phyloP scores from a whole-genome alignment of 768 basidiomycete species.

The Trametes meyenii region DNA sequence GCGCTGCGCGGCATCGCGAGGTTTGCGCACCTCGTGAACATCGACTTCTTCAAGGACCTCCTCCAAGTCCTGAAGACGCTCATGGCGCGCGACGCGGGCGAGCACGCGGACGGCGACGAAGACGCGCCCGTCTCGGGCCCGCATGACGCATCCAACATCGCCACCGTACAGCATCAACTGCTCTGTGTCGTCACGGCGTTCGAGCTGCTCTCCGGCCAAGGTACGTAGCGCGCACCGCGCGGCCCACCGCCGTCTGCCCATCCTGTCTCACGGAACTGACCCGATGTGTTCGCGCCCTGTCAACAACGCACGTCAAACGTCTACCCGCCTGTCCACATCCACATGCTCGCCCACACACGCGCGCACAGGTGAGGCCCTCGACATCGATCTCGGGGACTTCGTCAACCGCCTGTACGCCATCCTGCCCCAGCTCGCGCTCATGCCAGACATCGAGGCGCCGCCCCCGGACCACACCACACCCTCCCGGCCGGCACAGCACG shows the following conservation, averaged over 20 bases:
- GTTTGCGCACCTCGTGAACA: slow-evolving; percentile 95
- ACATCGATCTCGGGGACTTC: slow-evolving; percentile 93
- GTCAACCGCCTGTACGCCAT: slow-evolving; percentile 81
- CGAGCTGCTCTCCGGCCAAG: slow-evolving; percentile 95
- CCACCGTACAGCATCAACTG: slow-evolving; percentile 60
- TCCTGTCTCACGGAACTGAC: slow-evolving; percentile 18
- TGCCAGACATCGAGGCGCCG: slow-evolving; percentile 62
- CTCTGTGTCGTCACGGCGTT: slow-evolving; percentile 96
- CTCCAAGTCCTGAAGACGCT: slow-evolving; percentile 83
- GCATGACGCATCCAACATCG: slow-evolving; percentile 36
- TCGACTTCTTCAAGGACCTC: slow-evolving; percentile 98
- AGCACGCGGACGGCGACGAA: slow-evolving; percentile 37
- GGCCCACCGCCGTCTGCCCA: background rate
- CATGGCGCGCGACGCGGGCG: slow-evolving; percentile 54
- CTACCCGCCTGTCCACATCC: background rate
- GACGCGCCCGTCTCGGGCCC: slow-evolving; percentile 21
- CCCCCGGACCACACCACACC: slow-evolving; percentile 26
- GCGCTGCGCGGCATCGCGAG: slow-evolving; percentile 91
- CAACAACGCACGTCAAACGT: background rate
- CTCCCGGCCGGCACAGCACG: slow-evolving; percentile 13
- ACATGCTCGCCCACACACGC: slow-evolving; percentile 33
- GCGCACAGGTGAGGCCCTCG: slow-evolving; percentile 86
- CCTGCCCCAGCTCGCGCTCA: slow-evolving; percentile 72
- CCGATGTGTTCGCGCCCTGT: slow-evolving; percentile 17
- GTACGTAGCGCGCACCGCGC: slow-evolving; percentile 41